Percentiles rank a stretch among this genome's conserved stretches.
phyloP scores from a whole-genome alignment of 169 alveolate genomes.

The Plasmodium inui region DNA sequence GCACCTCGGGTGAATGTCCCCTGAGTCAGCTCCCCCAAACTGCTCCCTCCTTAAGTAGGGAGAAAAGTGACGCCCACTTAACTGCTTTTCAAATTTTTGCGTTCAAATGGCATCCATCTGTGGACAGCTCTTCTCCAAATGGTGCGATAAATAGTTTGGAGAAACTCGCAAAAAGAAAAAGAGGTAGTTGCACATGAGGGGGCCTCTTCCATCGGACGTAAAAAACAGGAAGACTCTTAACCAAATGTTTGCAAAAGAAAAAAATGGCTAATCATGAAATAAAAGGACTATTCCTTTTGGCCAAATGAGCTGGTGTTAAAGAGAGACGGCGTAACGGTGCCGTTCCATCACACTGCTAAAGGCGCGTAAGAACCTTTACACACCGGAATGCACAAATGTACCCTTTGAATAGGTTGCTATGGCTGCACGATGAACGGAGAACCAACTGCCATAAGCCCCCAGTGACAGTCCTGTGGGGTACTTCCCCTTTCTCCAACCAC shows the following conservation, averaged over 20 bases:
- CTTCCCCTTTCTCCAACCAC: too few relatives aligned
- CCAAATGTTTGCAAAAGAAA: background rate
- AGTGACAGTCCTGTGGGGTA: too few relatives aligned
- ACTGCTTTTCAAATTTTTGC: background rate
- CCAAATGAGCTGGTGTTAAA: background rate
- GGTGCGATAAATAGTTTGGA: background rate
- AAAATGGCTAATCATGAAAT: background rate
- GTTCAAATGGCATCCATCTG: background rate
- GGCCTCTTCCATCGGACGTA: background rate
- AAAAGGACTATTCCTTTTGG: background rate
- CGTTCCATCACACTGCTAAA: too few relatives aligned
- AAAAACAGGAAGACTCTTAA: background rate
- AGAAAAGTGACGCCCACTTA: background rate
- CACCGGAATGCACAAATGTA: too few relatives aligned
- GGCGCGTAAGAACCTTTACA: too few relatives aligned
- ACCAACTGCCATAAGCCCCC: too few relatives aligned
- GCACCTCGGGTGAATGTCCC: too few relatives aligned
- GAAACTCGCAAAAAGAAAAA: background rate
- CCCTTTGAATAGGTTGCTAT: too few relatives aligned
- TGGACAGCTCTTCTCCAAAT: background rate
- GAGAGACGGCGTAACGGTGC: background rate
- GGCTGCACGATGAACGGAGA: too few relatives aligned
- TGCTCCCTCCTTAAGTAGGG: background rate
- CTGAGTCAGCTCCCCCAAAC: too few relatives aligned
- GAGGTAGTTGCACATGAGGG: too few relatives aligned